Evolutionary conservation across 176 grass and related monocot species (phyloP).

Genomic region (Aegilops longissima): DNA sequence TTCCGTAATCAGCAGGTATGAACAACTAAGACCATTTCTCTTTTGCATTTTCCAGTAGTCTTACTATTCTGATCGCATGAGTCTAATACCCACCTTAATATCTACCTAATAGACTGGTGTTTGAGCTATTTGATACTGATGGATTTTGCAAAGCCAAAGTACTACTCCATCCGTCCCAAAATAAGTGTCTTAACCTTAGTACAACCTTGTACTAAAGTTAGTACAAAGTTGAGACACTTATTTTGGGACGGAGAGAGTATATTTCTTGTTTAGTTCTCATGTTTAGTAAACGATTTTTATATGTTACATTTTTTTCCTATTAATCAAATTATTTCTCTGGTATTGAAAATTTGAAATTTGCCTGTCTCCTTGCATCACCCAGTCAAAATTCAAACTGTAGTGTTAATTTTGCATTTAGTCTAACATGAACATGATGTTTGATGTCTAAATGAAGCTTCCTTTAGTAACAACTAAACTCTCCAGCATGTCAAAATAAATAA

Average conservation of each 20-base stretch:
- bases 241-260: too few relatives aligned
- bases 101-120: constrained; percentile 3
- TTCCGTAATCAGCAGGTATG: constrained; percentile 80
- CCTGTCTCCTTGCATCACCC: not conserved
- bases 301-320: not conserved
- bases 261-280: not conserved
- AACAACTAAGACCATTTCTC: not conserved
- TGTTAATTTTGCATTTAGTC: not conserved
- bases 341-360: not conserved
- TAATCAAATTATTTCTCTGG: not conserved
- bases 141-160: not conserved
- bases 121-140: constrained; percentile 23
- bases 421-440: constrained; percentile 19
- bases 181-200: too few relatives aligned
- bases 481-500: too few relatives aligned
- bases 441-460: not conserved
- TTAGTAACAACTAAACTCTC: not conserved
- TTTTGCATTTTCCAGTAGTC: constrained; percentile 28
- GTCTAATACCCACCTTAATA: not conserved
- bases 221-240: too few relatives aligned
- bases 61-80: constrained; percentile 1
- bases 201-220: too few relatives aligned
- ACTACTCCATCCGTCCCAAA: too few relatives aligned
- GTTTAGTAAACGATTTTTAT: not conserved
- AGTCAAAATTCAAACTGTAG: not conserved